Base-by-base conservation (phyloP, 2,329 filamentous ascomycete genomes). In the Mycosphaerelloides madeirae region DNA sequence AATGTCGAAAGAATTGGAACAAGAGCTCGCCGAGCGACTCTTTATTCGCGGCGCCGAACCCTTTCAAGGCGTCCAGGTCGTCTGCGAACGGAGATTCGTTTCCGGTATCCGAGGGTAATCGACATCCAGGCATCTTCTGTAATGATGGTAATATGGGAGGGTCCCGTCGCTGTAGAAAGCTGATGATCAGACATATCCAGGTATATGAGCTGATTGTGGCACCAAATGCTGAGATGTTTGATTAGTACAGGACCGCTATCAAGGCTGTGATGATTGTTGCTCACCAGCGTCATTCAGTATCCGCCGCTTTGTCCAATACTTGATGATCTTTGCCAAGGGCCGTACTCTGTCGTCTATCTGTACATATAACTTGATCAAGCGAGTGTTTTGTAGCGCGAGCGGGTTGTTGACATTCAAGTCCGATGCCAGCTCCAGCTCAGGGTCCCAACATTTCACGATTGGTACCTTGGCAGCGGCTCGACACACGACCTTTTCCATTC, bases 351-450 rank as follows among this genome's bases (percentile, higher is more conserved):
- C 81, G 66, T 98, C 93, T 45, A 94, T 84, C 61, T 94, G 83
- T 49, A 98, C 88, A 68, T 98, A 98, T 1, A 89, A 95, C 64
- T 90, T 87, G 59, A 98, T 93, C 90, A 98, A 95, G 39, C 90
- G 82, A 12, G 93, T 98, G 61, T 98, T 98, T 66, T 97, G 90
- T 49, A 98, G 73, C 3, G 93, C 93, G 41, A 94, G 69, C 0
- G 90, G 93, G 60, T 97, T 98, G 72, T 98, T 98, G 70, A 98
- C 90, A 58, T 98, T 98, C 84, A 98, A 93, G 64, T 98, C 93
- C 66, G 90, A 96, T 13, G 89, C 86, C 39, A 98, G 75, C 53
- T 83, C 75, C 45, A 96, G 74, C 65, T 95, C 88, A 3, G 93
- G 93, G 65, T 98, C 93, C 90, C 93, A 98, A 44, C 95, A 87